phyloP scores from a whole-genome alignment of 2,329 filamentous ascomycete species.

The Dryadomyces quercivorus region DNA sequence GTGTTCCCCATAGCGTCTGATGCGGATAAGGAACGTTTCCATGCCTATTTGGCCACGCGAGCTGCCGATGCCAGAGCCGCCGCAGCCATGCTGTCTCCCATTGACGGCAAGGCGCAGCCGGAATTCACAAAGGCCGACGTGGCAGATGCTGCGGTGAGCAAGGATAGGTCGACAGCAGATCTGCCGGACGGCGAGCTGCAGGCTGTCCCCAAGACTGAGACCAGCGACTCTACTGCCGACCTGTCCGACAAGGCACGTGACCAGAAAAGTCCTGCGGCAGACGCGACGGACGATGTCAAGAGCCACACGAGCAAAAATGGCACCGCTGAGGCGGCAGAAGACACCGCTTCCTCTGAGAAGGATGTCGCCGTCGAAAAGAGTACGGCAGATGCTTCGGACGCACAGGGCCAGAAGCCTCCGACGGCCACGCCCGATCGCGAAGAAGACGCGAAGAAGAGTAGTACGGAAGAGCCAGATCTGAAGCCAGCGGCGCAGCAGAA shows the following conservation, averaged over 20 bases:
- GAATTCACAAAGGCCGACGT: background rate
- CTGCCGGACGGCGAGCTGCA: background rate
- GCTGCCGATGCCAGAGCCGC: background rate
- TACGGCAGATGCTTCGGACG: no score
- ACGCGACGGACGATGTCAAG: background rate
- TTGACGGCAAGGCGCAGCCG: background rate
- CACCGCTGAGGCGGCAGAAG: no score
- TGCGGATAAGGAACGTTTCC: slow-evolving; percentile 7
- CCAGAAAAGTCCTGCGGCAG: background rate
- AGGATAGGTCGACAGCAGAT: background rate
- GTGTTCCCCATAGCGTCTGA: slow-evolving; percentile 5
- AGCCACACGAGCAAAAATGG: background rate
- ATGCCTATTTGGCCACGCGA: slow-evolving; percentile 4
- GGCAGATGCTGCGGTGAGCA: background rate
- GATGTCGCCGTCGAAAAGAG: background rate
- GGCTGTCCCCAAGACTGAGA: background rate
- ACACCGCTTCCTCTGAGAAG: no score
- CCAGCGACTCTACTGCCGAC: background rate
- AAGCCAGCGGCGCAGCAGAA: background rate
- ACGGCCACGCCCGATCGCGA: no score
- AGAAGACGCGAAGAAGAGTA: background rate
- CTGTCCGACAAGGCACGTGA: background rate
- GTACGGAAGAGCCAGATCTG: background rate
- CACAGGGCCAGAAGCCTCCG: no score
- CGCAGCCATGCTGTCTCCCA: background rate